Conservation (phyloP, 352 stramenopile genomes). For the Elongisporangium prolatum region DNA sequence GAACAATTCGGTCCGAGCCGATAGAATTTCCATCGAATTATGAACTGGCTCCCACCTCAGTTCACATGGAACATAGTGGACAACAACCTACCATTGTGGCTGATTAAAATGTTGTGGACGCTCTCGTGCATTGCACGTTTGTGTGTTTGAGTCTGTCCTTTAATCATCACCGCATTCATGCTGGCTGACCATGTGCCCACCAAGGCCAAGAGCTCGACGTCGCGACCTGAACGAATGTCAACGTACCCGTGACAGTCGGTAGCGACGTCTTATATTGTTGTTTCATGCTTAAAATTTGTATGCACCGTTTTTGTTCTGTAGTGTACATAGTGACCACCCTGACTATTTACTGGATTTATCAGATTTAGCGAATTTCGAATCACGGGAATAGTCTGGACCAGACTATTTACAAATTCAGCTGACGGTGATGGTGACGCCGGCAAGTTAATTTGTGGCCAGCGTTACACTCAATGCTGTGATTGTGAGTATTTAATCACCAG, state of each 20-base stretch:
- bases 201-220: conserved; percentile 17
- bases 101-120: conserved; percentile 38
- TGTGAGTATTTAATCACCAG: conserved; percentile 34
- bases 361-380: conserved; percentile 24
- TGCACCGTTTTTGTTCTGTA: too few species aligned
- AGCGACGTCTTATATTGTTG: conserved; percentile 27
- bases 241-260: conserved; percentile 28
- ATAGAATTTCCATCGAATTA: too few species aligned
- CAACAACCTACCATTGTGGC: conserved; percentile 37
- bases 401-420: too few species aligned
- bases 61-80: too few species aligned
- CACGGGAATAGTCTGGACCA: too few species aligned
- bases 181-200: conserved; percentile 48
- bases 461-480: conserved; percentile 12
- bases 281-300: conserved; percentile 1
- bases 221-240: conserved; percentile 22
- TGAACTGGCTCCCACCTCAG: too few species aligned
- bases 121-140: conserved; percentile 79
- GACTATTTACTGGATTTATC: too few species aligned
- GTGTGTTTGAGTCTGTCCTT: conserved; percentile 83
- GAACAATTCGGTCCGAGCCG: too few species aligned
- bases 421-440: conserved; percentile 40
- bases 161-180: conserved; percentile 60
- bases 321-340: too few species aligned
- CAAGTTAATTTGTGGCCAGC: conserved; percentile 19